Evolutionary conservation across 352 stramenopile genomes (phyloP), one percentile per base, ranked within the genome.

Genomic region (Pythium volutum): DNA sequence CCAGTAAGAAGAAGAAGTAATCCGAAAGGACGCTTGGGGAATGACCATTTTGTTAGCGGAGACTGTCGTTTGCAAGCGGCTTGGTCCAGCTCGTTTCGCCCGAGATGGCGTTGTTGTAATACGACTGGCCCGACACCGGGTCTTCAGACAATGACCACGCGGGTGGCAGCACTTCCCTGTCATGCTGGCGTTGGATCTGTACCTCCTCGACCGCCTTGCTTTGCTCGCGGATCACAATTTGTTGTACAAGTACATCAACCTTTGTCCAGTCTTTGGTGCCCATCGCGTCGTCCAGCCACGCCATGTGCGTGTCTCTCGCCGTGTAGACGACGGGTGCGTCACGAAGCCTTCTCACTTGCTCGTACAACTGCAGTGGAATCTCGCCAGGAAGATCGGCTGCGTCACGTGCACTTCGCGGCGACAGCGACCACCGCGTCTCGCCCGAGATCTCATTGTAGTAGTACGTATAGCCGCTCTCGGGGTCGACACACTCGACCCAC

Each of bases 391-490:
- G 43, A 41, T 89, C 76, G 1, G 64, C 68, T 2, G 53, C 69
- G 53, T 92, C 81, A 0, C 74, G 71, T 34, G 83, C 80, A 52
- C 79, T 93, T 3, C 81, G 76, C 22, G 85, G 85, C 6, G 83
- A 91, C 18, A 94, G 66, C 22, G 84, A 93, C 90, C 88, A 97
- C 48, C 84, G 74, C 8, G 76, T 82, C 64, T 98, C 84, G 26
- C 93, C 81, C 23, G 81, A 97, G 57, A 90, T 75, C 55, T 88
- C 87, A 58, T 98, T 98, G 71, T 93, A 96, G 58, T 98, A 98
- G 67, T 94, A 97, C 36, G 92, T 81, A 62, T 95, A 73, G 25
- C 80, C 79, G 14, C 80, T 91, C 36, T 87, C 84, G 4, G 71
- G 56, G 59, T 98, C 87, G 25, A 91, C 65, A 45, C 79, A 74